These are phyloP conservation scores for Ophiocordyceps camponoti-floridani DNA, from an alignment of 2,329 filamentous ascomycete genomes.

Conservation along the genomic window DNA sequence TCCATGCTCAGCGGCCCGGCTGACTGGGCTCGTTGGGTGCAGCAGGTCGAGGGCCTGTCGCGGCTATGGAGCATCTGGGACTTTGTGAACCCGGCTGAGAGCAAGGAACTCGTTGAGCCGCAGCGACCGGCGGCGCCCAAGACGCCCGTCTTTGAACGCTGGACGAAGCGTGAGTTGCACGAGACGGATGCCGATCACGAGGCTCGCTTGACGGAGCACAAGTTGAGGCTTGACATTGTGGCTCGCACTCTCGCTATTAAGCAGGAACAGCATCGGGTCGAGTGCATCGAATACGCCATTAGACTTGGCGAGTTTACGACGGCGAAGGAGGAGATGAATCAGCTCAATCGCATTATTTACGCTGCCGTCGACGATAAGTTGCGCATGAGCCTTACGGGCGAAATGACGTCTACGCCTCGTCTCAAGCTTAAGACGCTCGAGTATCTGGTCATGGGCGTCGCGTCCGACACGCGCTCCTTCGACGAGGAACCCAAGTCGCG, in stretches of 20 bases:
- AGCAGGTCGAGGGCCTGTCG: conserved; percentile 2
- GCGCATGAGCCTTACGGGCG: conserved; percentile 2
- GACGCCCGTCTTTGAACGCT: background rate
- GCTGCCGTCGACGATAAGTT: conserved; percentile 2
- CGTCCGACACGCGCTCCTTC: background rate
- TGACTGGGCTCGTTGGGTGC: conserved; percentile 4
- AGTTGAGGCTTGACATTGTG: conserved; percentile 1
- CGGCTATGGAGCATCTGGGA: conserved; percentile 2
- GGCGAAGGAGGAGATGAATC: conserved; percentile 1
- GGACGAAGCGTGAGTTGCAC: background rate
- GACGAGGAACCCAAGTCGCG: background rate
- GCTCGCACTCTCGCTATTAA: conserved; percentile 2
- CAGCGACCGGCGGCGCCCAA: conserved; percentile 1
- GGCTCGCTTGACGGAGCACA: conserved; percentile 1
- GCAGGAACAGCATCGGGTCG: conserved; percentile 3
- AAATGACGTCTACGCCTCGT: conserved; percentile 2
- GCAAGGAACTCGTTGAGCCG: conserved; percentile 1
- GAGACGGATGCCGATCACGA: conserved; percentile 2
- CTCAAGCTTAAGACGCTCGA: conserved; percentile 2
- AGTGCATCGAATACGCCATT: conserved; percentile 2
- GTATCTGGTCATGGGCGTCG: background rate
- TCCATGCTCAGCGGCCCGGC: conserved; percentile 1
- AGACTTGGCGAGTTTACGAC: conserved; percentile 1
- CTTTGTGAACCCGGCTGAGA: conserved; percentile 3
- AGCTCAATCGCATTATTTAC: conserved; percentile 3